Evolutionary conservation across 495 filamentous ascomycete genomes (phyloP).

Genomic region (Aspergillus diversus): DNA sequence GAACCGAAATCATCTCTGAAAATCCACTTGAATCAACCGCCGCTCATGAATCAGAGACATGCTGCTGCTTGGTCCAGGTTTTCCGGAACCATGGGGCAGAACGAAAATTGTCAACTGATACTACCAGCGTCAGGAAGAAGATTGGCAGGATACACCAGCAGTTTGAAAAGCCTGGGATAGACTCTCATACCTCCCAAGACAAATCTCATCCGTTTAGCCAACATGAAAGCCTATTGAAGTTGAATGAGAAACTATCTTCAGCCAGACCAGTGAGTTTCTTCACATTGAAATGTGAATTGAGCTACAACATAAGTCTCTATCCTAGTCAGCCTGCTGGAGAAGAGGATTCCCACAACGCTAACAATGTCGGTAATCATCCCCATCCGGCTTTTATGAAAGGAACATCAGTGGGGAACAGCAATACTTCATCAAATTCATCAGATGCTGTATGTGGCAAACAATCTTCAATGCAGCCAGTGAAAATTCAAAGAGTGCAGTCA

Average conservation of each 20-base stretch:
- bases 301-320: slow-evolving; percentile 86
- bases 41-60: slow-evolving; percentile 66
- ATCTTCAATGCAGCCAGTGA: slow-evolving; percentile 41
- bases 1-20: slow-evolving; percentile 67
- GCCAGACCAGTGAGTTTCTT: slow-evolving; percentile 83
- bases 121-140: slow-evolving; percentile 88
- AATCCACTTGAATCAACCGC: slow-evolving; percentile 49
- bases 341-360: no score
- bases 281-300: slow-evolving; percentile 78
- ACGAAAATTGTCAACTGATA: slow-evolving; percentile 90
- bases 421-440: slow-evolving; percentile 21
- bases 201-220: slow-evolving; percentile 87
- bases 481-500: slow-evolving; percentile 48
- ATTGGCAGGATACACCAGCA: slow-evolving; percentile 95
- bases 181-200: slow-evolving; percentile 72
- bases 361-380: no score
- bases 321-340: slow-evolving; percentile 76
- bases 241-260: slow-evolving; percentile 96
- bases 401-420: slow-evolving; percentile 33
- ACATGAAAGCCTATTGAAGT: slow-evolving; percentile 75
- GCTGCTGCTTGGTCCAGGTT: slow-evolving; percentile 93
- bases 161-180: slow-evolving; percentile 85
- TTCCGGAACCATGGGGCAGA: slow-evolving; percentile 97
- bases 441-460: slow-evolving; percentile 21
- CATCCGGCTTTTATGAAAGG: slow-evolving; percentile 64